Percentiles rank a stretch among this genome's conserved stretches.
Evolutionary conservation across 441 rosid genomes (phyloP).

Genomic region (Pelargonium citronellum): DNA sequence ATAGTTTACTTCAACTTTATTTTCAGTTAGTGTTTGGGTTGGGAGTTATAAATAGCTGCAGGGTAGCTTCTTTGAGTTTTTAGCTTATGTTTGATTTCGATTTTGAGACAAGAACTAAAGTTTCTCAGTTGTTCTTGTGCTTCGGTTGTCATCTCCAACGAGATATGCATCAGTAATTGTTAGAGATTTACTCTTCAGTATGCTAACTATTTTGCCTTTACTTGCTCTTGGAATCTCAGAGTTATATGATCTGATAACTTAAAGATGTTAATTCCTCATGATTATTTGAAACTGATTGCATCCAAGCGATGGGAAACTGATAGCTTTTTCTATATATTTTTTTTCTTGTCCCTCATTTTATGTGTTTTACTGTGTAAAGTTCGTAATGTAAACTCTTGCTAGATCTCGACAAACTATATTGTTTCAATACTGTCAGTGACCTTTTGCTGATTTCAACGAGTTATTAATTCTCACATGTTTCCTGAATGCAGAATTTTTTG

Average conservation of each 20-base stretch:
- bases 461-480: constrained; percentile 1
- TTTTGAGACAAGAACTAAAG: too few species aligned
- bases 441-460: neutral
- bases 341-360: neutral
- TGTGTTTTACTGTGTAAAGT: neutral
- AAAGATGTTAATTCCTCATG: neutral
- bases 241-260: neutral
- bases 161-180: neutral
- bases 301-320: neutral
- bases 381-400: neutral
- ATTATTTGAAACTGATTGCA: neutral
- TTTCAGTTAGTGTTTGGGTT: too few species aligned
- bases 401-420: neutral
- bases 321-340: neutral
- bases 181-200: neutral
- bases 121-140: too few species aligned
- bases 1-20: too few species aligned
- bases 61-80: too few species aligned
- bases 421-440: neutral
- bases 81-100: too few species aligned
- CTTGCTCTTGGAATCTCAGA: neutral
- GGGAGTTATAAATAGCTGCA: neutral
- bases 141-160: too few species aligned
- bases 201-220: neutral
- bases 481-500: constrained; percentile 67